Conservation (phyloP, 768 basidiomycete genomes). For the Phaeolepiota aurea region DNA sequence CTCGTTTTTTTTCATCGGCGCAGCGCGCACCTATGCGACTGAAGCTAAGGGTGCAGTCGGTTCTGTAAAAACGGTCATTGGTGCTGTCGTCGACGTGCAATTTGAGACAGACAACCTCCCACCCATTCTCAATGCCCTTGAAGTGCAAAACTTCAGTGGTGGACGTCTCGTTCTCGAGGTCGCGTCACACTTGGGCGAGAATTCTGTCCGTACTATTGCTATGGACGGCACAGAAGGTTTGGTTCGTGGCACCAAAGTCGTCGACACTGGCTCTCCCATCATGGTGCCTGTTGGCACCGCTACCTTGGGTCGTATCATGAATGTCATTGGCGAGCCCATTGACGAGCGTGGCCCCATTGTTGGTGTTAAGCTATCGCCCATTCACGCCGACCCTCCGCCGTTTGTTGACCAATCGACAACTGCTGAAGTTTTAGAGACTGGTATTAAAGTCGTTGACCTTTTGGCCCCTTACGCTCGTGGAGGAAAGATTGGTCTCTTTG, state of each 20-base stretch:
- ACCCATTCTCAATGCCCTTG: slow-evolving; percentile 97
- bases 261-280: slow-evolving; percentile 97
- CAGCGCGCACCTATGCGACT: slow-evolving; percentile 86
- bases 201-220: slow-evolving; percentile 98
- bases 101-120: slow-evolving; percentile 94
- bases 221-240: slow-evolving; percentile 99
- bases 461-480: slow-evolving; percentile 99
- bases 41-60: slow-evolving; percentile 72
- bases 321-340: slow-evolving; percentile 99
- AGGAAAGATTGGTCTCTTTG: slow-evolving; percentile 99
- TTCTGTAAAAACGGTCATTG: slow-evolving; percentile 96
- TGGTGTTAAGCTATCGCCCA: slow-evolving; percentile 85
- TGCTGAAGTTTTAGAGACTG: slow-evolving; percentile 97
- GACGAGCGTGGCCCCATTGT: slow-evolving; percentile 99
- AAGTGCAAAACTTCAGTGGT: slow-evolving; percentile 90
- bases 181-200: slow-evolving; percentile 97
- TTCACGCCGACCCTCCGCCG: slow-evolving; percentile 94
- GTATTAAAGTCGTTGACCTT: slow-evolving; percentile 99
- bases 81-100: slow-evolving; percentile 99
- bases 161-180: slow-evolving; percentile 99
- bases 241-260: slow-evolving; percentile 94
- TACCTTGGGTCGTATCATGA: slow-evolving; percentile 99
- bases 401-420: slow-evolving; percentile 99
- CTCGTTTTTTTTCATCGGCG: slow-evolving; percentile 13
- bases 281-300: slow-evolving; percentile 91